These are phyloP conservation scores for Elasticomyces elasticus DNA, from an alignment of 495 filamentous ascomycete species.

Conservation along the genomic window DNA sequence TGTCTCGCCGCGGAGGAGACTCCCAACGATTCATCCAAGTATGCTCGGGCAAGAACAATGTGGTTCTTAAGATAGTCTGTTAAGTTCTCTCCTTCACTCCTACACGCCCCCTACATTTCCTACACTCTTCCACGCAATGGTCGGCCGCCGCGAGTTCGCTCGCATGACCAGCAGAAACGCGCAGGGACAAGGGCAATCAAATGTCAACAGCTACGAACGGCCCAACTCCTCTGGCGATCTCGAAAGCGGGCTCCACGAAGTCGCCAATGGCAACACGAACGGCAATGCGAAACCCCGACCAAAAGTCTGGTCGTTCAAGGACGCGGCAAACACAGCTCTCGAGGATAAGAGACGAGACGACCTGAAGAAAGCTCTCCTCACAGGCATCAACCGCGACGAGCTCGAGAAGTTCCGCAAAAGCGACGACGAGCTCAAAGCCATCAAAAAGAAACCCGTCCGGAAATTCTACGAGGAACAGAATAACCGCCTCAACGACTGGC, in stretches of 20 bases:
- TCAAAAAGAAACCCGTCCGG: constrained; percentile 38
- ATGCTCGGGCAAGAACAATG: neutral
- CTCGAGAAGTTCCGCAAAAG: constrained; percentile 38
- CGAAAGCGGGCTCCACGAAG: constrained; percentile 6
- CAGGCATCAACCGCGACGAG: constrained; percentile 34
- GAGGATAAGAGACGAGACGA: constrained; percentile 20
- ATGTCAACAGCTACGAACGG: neutral
- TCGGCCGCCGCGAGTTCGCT: constrained; percentile 14
- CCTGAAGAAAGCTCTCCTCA: constrained; percentile 38
- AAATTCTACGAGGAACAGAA: constrained; percentile 43
- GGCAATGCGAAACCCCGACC: constrained; percentile 8
- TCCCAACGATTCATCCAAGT: too few relatives aligned
- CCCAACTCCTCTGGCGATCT: neutral
- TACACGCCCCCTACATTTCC: neutral
- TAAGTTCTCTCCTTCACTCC: neutral
- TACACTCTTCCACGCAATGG: neutral
- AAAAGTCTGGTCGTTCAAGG: constrained; percentile 13
- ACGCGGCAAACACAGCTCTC: constrained; percentile 16
- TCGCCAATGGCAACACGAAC: constrained; percentile 1
- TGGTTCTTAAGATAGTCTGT: neutral
- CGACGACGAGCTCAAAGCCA: constrained; percentile 36
- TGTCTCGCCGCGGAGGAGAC: too few relatives aligned
- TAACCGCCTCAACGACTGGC: constrained; percentile 40
- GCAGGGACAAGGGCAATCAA: neutral
- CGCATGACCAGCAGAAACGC: neutral